Evolutionary conservation across 2,329 filamentous ascomycete genomes (phyloP).

Genomic region (Xylaria sp.): DNA sequence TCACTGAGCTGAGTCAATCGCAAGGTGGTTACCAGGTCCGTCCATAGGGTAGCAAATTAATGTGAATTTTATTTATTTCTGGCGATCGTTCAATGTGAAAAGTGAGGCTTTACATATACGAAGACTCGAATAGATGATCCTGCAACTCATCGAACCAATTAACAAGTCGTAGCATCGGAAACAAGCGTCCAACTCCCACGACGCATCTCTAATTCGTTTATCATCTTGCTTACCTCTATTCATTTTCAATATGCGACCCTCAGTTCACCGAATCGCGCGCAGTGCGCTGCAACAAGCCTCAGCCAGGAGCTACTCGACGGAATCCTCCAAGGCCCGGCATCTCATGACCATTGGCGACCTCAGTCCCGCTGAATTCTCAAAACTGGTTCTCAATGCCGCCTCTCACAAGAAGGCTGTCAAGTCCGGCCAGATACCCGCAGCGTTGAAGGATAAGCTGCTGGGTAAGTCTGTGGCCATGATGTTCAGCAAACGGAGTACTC

Average conservation of each 20-base stretch:
- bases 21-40: no score
- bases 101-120: background rate
- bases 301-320: slow-evolving; percentile 34
- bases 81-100: background rate
- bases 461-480: slow-evolving; percentile 88
- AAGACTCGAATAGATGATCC: background rate
- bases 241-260: slow-evolving; percentile 25
- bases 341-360: slow-evolving; percentile 89
- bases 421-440: slow-evolving; percentile 53
- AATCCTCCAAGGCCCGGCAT: slow-evolving; percentile 58
- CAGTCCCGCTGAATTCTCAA: slow-evolving; percentile 69
- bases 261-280: slow-evolving; percentile 20
- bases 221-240: background rate
- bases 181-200: background rate
- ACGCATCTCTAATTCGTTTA: background rate
- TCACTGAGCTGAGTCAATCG: no score
- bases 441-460: slow-evolving; percentile 57
- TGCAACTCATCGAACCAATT: background rate
- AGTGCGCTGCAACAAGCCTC: slow-evolving; percentile 40
- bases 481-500: slow-evolving; percentile 93
- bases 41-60: no score
- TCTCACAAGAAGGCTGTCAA: slow-evolving; percentile 74
- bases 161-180: background rate
- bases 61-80: background rate
- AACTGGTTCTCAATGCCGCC: slow-evolving; percentile 76